Conservation (phyloP, 2,329 filamentous ascomycete genomes). For the Tolypocladium sp. region DNA sequence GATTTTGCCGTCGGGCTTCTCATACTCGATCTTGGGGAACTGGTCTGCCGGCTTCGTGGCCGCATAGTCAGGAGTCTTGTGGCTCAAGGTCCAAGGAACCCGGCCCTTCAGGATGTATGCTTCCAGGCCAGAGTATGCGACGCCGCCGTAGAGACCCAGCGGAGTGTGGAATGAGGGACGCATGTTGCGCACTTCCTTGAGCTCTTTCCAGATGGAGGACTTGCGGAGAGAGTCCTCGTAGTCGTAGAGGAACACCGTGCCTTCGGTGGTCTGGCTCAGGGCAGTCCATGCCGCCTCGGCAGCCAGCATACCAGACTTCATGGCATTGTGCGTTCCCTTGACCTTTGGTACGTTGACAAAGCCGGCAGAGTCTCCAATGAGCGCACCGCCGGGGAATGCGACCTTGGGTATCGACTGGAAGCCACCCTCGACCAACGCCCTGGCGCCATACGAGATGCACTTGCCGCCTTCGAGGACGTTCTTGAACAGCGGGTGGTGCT, state of each 20-base stretch:
- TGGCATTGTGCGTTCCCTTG: constrained; percentile 95
- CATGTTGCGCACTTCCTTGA: constrained; percentile 95
- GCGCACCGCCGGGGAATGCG: constrained; percentile 86
- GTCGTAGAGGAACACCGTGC: constrained; percentile 82
- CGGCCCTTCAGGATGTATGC: constrained; percentile 79
- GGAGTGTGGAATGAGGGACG: constrained; percentile 86
- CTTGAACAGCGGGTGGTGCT: constrained; percentile 88
- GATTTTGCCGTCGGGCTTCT: constrained; percentile 91
- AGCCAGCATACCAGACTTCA: constrained; percentile 95
- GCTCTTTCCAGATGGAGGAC: constrained; percentile 86
- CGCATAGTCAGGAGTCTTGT: constrained; percentile 67
- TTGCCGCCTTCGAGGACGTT: constrained; percentile 88
- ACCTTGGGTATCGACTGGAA: constrained; percentile 98
- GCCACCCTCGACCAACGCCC: constrained; percentile 86
- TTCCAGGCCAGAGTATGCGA: constrained; percentile 89
- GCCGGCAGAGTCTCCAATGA: constrained; percentile 93
- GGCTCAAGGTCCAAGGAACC: constrained; percentile 85
- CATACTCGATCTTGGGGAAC: constrained; percentile 86
- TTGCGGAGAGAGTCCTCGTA: constrained; percentile 85
- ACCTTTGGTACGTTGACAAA: constrained; percentile 98
- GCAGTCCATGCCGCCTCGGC: constrained; percentile 84
- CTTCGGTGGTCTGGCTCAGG: constrained; percentile 46
- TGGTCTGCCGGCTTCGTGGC: constrained; percentile 73
- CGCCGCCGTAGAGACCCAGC: constrained; percentile 79
- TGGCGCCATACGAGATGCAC: constrained; percentile 92